These are phyloP conservation scores for Fomes fomentarius DNA, from an alignment of 1,284 basidiomycete species.

Conservation along the genomic window DNA sequence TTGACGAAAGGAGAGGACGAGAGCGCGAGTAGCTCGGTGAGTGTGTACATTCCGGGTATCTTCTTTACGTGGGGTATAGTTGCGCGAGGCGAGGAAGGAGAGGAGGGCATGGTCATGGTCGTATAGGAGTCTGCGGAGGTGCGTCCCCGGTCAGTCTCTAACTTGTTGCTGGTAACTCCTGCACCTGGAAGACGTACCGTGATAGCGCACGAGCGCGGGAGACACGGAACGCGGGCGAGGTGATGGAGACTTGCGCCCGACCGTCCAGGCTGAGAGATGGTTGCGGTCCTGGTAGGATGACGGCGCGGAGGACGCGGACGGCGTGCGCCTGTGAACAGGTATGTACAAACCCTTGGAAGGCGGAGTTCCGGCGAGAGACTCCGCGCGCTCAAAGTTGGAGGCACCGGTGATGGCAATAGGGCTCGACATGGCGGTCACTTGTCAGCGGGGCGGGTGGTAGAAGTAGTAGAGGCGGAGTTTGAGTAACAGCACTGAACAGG, in stretches of 20 bases:
- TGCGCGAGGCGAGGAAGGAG: constrained; percentile 8
- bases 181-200: constrained; percentile 4
- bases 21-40: constrained; percentile 29
- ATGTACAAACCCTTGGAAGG: constrained; percentile 24
- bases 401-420: constrained; percentile 29
- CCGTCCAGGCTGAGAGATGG: background rate
- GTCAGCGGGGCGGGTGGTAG: background rate
- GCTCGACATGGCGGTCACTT: constrained; percentile 28
- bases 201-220: constrained; percentile 1
- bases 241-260: background rate
- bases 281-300: constrained; percentile 6
- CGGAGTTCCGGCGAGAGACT: constrained; percentile 2
- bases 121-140: constrained; percentile 1
- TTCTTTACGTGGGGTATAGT: constrained; percentile 27
- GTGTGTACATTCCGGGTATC: constrained; percentile 26
- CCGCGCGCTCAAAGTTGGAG: constrained; percentile 5
- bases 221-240: constrained; percentile 12
- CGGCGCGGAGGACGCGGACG: constrained; percentile 18
- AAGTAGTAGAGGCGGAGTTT: background rate
- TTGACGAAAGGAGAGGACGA: constrained; percentile 23
- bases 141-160: background rate
- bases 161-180: no score
- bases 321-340: constrained; percentile 31
- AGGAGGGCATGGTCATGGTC: background rate
- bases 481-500: background rate